These are phyloP conservation scores for Diplodia mutila DNA, from an alignment of 2,329 filamentous ascomycete genomes.

Conservation along the genomic window DNA sequence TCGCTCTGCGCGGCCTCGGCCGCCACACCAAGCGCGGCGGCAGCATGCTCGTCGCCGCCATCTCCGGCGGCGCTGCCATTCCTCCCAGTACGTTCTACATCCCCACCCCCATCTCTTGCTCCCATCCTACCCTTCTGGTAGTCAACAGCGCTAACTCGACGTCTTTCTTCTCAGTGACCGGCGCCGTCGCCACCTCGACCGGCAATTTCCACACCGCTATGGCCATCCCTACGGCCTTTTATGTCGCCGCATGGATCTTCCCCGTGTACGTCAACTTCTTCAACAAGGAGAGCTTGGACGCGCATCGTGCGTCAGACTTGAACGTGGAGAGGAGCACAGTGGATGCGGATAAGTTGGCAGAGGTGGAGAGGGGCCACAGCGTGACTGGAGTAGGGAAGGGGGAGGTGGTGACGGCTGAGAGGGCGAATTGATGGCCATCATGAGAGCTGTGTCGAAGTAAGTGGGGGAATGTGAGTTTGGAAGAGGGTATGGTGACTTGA, in stretches of 20 bases:
- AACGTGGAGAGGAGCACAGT: slow-evolving; percentile 16
- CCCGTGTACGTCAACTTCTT: slow-evolving; percentile 29
- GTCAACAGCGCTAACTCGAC: neutral
- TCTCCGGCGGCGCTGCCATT: slow-evolving; percentile 35
- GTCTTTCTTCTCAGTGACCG: slow-evolving; percentile 15
- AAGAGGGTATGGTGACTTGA: neutral
- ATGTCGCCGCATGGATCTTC: slow-evolving; percentile 29
- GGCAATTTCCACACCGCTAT: slow-evolving; percentile 30
- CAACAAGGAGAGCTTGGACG: slow-evolving; percentile 27
- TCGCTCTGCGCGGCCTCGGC: slow-evolving; percentile 35
- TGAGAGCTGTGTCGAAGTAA: neutral
- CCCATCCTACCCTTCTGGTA: neutral
- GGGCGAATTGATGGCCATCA: neutral
- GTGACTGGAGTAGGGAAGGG: neutral
- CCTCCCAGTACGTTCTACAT: slow-evolving; percentile 32
- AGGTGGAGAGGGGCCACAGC: slow-evolving; percentile 4
- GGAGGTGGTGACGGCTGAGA: neutral
- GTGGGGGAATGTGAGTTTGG: neutral
- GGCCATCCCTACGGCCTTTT: slow-evolving; percentile 31
- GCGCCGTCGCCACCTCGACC: slow-evolving; percentile 27
- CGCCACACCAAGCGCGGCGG: slow-evolving; percentile 37
- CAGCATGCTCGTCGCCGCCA: slow-evolving; percentile 34
- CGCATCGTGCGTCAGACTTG: slow-evolving; percentile 24
- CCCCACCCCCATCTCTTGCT: no score
- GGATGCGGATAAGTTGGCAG: slow-evolving; percentile 4